Evolutionary conservation across 352 stramenopile species (phyloP).

Genomic region (Phytophthora macrochlamydospora): DNA sequence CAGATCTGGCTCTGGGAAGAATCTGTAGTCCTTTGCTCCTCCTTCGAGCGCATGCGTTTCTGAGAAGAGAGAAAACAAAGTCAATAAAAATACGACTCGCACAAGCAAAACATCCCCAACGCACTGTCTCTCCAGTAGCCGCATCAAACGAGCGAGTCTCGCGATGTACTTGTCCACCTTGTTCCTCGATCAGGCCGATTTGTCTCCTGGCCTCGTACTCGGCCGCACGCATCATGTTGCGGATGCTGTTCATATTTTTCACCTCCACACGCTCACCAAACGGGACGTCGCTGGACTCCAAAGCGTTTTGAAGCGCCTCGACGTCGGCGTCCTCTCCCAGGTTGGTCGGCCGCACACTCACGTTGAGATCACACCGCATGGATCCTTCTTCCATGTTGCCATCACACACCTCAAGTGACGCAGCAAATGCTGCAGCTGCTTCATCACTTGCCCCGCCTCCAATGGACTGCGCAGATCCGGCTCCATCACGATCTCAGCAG

Average conservation of each 20-base stretch:
- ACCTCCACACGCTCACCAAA: conserved; percentile 91
- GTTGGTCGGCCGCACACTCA: conserved; percentile 85
- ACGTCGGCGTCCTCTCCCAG: conserved; percentile 28
- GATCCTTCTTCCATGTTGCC: conserved; percentile 97
- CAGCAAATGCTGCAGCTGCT: conserved; percentile 91
- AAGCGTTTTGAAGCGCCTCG: conserved; percentile 25
- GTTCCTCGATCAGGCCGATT: conserved; percentile 65
- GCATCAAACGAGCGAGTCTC: conserved; percentile 95
- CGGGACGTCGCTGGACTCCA: conserved; percentile 19
- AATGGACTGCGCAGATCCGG: conserved; percentile 92
- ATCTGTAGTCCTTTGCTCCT: conserved; percentile 96
- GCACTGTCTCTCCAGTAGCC: conserved; percentile 77
- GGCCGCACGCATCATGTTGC: conserved; percentile 86
- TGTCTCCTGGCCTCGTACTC: conserved; percentile 95
- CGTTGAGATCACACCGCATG: conserved; percentile 97
- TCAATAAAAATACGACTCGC: conserved; percentile 5
- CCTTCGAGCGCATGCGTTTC: conserved; percentile 93
- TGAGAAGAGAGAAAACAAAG: conserved; percentile 17
- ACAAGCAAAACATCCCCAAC: conserved; percentile 1
- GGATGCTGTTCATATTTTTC: conserved; percentile 98
- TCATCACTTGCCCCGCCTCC: conserved; percentile 89
- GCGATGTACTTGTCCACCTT: conserved; percentile 46
- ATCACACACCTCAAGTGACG: conserved; percentile 91
- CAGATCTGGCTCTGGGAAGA: conserved; percentile 97
- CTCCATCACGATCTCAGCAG: conserved; percentile 97